phyloP scores from a whole-genome alignment of 257 asterid genomes.

The Agastache rugosa region DNA sequence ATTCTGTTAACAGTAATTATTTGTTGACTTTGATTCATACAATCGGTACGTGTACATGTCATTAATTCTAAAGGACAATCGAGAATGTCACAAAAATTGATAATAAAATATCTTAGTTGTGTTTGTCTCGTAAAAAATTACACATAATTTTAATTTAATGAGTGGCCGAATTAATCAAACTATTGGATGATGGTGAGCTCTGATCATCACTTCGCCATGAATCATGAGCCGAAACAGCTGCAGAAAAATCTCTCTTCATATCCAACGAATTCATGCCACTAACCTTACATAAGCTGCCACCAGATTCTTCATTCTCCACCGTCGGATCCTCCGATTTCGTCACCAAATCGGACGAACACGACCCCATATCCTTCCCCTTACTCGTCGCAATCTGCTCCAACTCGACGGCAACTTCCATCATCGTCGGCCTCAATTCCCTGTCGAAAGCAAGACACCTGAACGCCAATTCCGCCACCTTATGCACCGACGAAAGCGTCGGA shows the following conservation, averaged over 20 bases:
- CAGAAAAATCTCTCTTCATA: not conserved
- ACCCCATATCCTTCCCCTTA: not conserved
- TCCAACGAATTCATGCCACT: not conserved
- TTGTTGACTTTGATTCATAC: too few species aligned
- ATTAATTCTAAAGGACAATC: too few species aligned
- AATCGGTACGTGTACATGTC: too few species aligned
- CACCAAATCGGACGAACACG: not conserved
- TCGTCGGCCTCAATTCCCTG: conserved; percentile 17
- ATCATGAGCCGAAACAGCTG: too few species aligned
- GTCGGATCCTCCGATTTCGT: not conserved
- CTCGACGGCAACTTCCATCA: conserved; percentile 6
- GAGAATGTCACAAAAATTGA: too few species aligned
- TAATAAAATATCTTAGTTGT: too few species aligned
- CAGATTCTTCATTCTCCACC: not conserved
- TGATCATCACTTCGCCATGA: not conserved
- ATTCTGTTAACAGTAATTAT: too few species aligned
- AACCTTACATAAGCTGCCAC: not conserved
- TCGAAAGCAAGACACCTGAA: conserved; percentile 22
- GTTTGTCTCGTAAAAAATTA: too few species aligned
- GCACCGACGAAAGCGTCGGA: not conserved
- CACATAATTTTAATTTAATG: too few species aligned
- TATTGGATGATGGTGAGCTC: not conserved
- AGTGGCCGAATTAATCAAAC: not conserved
- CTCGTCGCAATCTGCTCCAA: conserved; percentile 7
- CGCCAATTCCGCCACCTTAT: conserved; percentile 20